These are phyloP conservation scores for Dipteronia sinensis DNA, from an alignment of 345 rosid species.

Conservation along the genomic window DNA sequence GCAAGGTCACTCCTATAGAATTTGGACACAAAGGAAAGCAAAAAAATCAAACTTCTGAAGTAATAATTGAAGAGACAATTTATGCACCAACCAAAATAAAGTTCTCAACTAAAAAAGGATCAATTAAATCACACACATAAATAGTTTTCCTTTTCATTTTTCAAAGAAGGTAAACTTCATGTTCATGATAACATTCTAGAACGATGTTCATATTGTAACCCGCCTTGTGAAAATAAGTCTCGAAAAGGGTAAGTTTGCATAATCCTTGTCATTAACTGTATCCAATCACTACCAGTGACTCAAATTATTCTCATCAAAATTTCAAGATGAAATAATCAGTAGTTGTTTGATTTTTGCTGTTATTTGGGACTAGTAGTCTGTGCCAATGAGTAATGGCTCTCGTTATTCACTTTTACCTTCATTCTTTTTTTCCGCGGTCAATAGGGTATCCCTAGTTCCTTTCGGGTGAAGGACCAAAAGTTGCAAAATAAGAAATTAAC, in stretches of 20 bases:
- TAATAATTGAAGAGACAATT: neutral
- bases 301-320: neutral
- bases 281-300: neutral
- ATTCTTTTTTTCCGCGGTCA: neutral
- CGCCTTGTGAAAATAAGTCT: neutral
- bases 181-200: neutral
- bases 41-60: slow-evolving; percentile 7
- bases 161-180: too few relatives aligned
- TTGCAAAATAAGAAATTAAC: neutral
- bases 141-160: neutral
- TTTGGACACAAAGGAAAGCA: slow-evolving; percentile 15
- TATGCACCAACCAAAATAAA: neutral
- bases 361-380: neutral
- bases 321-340: neutral
- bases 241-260: neutral
- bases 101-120: neutral
- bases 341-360: neutral
- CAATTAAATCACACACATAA: neutral
- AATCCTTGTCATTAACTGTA: neutral
- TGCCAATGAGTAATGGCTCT: neutral
- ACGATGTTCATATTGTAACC: neutral
- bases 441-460: neutral
- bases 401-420: neutral
- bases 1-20: slow-evolving; percentile 81
- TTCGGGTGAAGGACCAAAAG: neutral